phyloP scores from a whole-genome alignment of 768 basidiomycete species.

The Pulveroboletus sp. region DNA sequence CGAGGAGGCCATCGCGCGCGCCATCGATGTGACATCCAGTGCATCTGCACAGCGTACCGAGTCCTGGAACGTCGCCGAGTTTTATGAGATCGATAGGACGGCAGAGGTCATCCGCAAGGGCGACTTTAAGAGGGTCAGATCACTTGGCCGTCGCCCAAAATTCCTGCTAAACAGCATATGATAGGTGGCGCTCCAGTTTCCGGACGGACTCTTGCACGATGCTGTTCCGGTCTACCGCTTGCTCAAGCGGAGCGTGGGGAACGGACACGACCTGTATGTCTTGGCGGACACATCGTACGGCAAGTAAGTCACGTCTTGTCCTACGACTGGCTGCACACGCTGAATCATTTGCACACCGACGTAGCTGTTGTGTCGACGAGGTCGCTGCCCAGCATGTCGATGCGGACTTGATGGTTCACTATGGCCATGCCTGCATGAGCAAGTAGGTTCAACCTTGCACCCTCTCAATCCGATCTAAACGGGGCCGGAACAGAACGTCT shows the following conservation, averaged over 20 bases:
- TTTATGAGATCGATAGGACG: conserved; percentile 76
- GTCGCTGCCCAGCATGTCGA: conserved; percentile 93
- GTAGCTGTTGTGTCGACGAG: conserved; percentile 93
- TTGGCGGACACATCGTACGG: conserved; percentile 99
- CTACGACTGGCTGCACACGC: neutral
- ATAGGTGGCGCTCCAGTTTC: conserved; percentile 91
- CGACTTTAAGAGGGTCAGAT: conserved; percentile 66
- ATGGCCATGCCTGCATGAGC: conserved; percentile 95
- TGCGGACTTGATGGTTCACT: conserved; percentile 90
- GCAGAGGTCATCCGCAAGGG: conserved; percentile 55
- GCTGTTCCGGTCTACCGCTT: conserved; percentile 80
- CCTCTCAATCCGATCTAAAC: neutral
- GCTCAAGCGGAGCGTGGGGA: conserved; percentile 52
- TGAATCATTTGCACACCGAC: neutral
- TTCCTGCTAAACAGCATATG: neutral
- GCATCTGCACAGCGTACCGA: conserved; percentile 30
- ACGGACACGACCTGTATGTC: conserved; percentile 68
- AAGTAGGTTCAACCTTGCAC: conserved; percentile 50
- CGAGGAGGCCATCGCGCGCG: conserved; percentile 60
- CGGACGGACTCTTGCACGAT: conserved; percentile 85
- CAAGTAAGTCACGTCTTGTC: conserved; percentile 48
- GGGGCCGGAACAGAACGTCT: conserved; percentile 58
- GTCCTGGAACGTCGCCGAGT: conserved; percentile 50
- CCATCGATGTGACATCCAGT: conserved; percentile 46
- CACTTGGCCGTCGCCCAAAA: neutral